Conservation (phyloP, 345 rosid genomes). For the Laguncularia racemosa region DNA sequence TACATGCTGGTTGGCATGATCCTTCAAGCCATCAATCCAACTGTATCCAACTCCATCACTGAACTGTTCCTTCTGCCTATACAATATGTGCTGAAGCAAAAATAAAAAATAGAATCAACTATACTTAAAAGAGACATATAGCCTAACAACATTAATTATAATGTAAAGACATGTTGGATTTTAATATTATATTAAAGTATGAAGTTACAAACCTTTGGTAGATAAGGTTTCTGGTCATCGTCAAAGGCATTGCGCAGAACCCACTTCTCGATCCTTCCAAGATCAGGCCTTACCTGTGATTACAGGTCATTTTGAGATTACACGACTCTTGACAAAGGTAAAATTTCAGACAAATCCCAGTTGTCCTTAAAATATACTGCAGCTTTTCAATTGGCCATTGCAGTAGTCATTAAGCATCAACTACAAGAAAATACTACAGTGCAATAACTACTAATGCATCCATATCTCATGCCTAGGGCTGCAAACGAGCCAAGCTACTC, state of each 20-base stretch:
- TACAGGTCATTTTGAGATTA: background rate
- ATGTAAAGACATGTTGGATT: too few species aligned
- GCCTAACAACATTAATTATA: too few species aligned
- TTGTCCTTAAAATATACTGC: too few species aligned
- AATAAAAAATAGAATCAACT: background rate
- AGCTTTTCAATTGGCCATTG: too few species aligned
- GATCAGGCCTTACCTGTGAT: constrained; percentile 54
- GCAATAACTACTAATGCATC: too few species aligned
- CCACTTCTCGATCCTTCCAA: constrained; percentile 87
- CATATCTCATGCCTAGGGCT: too few species aligned
- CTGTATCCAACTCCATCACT: constrained; percentile 98
- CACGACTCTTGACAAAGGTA: background rate
- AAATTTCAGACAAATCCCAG: background rate
- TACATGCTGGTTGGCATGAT: constrained; percentile 72
- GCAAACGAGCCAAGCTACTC: too few species aligned
- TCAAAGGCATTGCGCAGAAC: constrained; percentile 82
- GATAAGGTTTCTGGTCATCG: constrained; percentile 77
- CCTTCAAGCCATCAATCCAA: constrained; percentile 97
- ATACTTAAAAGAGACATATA: too few species aligned
- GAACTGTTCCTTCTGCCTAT: constrained; percentile 96
- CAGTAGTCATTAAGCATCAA: too few species aligned
- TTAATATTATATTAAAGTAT: too few species aligned
- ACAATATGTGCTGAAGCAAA: constrained; percentile 62
- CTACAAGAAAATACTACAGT: too few species aligned
- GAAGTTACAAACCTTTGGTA: constrained; percentile 51